Percentiles rank a stretch among this genome's conserved stretches.
Conservation (phyloP, 202 grass and related monocot species). For the Miscanthus sacchariflorus region DNA sequence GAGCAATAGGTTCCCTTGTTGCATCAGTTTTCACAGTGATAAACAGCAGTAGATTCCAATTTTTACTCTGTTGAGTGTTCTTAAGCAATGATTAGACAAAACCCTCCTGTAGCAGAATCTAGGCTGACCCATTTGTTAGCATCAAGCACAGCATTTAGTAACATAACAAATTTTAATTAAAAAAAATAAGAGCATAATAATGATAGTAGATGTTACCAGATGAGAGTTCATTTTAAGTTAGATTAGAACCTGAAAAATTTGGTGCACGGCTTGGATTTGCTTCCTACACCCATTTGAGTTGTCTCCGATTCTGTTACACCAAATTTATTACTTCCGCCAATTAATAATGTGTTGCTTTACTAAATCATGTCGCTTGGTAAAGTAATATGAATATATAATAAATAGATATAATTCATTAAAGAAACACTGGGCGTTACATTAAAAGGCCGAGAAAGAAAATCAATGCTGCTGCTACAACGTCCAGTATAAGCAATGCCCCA, state of each 20-base stretch:
- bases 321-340: slow-evolving; percentile 83
- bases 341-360: slow-evolving; percentile 69
- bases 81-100: slow-evolving; percentile 52
- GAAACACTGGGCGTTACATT: not conserved
- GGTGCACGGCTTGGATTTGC: slow-evolving; percentile 99
- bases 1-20: slow-evolving; percentile 18
- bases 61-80: slow-evolving; percentile 56
- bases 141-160: slow-evolving; percentile 50
- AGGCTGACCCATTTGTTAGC: slow-evolving; percentile 63
- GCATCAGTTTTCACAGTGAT: slow-evolving; percentile 39
- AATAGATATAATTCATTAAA: slow-evolving; percentile 41
- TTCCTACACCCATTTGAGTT: slow-evolving; percentile 84
- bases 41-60: slow-evolving; percentile 41
- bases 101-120: slow-evolving; percentile 74
- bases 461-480: slow-evolving; percentile 4
- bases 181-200: slow-evolving; percentile 49
- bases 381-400: slow-evolving; percentile 45
- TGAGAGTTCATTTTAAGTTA: slow-evolving; percentile 82
- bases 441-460: not conserved
- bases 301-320: slow-evolving; percentile 92
- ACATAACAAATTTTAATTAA: slow-evolving; percentile 42
- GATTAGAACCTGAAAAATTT: slow-evolving; percentile 99
- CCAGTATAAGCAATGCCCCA: not conserved
- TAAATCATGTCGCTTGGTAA: slow-evolving; percentile 54
- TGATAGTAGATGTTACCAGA: slow-evolving; percentile 68